These are phyloP conservation scores for Aspergillus ruber DNA, from an alignment of 2,329 filamentous ascomycete species.

Conservation along the genomic window DNA sequence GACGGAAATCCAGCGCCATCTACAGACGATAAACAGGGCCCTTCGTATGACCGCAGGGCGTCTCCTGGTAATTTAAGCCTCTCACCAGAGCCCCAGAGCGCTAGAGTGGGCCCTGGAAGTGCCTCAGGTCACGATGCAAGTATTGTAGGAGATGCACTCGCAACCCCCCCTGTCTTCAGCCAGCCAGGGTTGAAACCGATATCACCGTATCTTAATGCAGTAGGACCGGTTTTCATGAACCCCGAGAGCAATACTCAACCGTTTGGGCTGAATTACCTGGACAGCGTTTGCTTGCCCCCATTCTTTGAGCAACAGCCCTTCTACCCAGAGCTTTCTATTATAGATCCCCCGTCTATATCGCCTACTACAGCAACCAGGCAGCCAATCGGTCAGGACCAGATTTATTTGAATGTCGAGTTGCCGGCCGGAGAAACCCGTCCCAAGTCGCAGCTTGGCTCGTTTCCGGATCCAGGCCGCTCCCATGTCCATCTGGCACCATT, in stretches of 20 bases:
- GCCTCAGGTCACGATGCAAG: background rate
- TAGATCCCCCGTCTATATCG: background rate
- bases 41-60: background rate
- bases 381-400: background rate
- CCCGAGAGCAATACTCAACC: background rate
- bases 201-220: background rate
- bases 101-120: background rate
- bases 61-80: background rate
- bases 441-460: background rate
- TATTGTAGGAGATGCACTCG: background rate
- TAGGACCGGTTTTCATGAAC: background rate
- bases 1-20: too few species aligned
- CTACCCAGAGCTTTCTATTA: constrained; percentile 2
- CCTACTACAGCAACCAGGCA: background rate
- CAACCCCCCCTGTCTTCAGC: too few species aligned
- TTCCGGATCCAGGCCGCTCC: too few species aligned
- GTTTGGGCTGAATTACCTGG: constrained; percentile 1
- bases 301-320: background rate
- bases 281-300: constrained; percentile 1
- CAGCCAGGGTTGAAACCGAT: background rate
- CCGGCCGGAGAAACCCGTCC: too few species aligned
- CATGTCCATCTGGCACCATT: background rate
- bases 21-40: background rate
- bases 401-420: background rate
- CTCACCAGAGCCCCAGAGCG: background rate